Base-by-base conservation (phyloP, 2,329 filamentous ascomycete species). In the Calonectria montana region DNA sequence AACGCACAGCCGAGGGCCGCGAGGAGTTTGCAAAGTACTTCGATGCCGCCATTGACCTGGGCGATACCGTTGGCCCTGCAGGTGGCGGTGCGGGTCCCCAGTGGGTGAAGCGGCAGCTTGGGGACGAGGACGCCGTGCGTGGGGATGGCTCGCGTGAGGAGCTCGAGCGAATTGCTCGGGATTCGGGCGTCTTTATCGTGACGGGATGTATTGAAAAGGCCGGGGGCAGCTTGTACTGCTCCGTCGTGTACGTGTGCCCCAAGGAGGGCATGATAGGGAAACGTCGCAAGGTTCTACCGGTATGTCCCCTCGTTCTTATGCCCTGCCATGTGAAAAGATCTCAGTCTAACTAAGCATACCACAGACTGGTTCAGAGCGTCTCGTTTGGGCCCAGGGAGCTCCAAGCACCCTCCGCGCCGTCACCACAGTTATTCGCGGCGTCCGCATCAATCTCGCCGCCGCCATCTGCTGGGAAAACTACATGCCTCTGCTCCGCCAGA, bases 391-490 rank as follows among this genome's bases (percentile, higher is more conserved):
- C 0, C 94, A 97, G 81, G 96, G 95, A 47, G 93, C 92, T 2
- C 91, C 96, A 0, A 90, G 90, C 0, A 97, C 94, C 4, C 88
- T 98, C 31, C 91, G 91, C 73, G 96, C 95, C 4, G 91, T 98
- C 1, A 93, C 91, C 29, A 95, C 95, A 1, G 90, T 87, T 27
- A 95, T 98, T 81, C 92, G 93, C 72, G 95, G 94, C 62, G 90
- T 95, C 2, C 91, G 91, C 74, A 84, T 98, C 72, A 96, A 94
- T 69, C 89, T 98, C 71, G 96, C 93, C 0, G 92, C 94, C 3
- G 96, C 95, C 4, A 97, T 98, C 76, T 98, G 96, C 87, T 98
- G 96, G 96, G 96, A 98, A 83, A 98, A 94, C 82, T 97, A 96
- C 85, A 98, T 98, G 95, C 96, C 96, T 0, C 86, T 98, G 21